These are phyloP conservation scores for Odontarrhena argentea DNA, from an alignment of 345 rosid genomes.

Conservation along the genomic window DNA sequence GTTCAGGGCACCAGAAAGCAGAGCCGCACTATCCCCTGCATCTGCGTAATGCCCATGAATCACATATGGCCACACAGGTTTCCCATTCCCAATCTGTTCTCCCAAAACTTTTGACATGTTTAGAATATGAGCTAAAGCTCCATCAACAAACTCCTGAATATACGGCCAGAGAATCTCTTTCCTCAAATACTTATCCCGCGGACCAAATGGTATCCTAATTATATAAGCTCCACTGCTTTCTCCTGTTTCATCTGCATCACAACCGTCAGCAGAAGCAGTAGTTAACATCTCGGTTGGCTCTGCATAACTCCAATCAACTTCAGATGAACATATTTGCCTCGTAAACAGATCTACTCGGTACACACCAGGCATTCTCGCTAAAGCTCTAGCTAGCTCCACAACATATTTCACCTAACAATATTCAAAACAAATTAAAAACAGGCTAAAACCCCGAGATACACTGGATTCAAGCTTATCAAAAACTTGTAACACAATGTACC, in stretches of 20 bases:
- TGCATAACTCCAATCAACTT: constrained; percentile 97
- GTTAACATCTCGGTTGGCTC: constrained; percentile 98
- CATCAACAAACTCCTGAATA: constrained; percentile 95
- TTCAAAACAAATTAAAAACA: neutral
- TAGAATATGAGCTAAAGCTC: constrained; percentile 83
- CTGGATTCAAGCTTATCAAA: neutral
- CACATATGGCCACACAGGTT: constrained; percentile 94
- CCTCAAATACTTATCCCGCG: constrained; percentile 72
- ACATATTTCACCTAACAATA: constrained; percentile 83
- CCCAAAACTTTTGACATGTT: constrained; percentile 91
- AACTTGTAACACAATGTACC: constrained; percentile 46
- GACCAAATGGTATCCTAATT: constrained; percentile 92
- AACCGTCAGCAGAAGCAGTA: constrained; percentile 57
- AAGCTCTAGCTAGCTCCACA: constrained; percentile 92
- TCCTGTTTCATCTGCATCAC: constrained; percentile 63
- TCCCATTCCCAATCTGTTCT: constrained; percentile 84
- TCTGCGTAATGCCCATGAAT: constrained; percentile 97
- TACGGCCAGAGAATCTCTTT: constrained; percentile 91
- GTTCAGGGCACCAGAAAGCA: constrained; percentile 89
- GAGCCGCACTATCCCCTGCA: constrained; percentile 93
- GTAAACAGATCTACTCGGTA: constrained; percentile 96
- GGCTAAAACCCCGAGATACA: neutral
- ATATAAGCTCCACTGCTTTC: constrained; percentile 97
- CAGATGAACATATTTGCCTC: constrained; percentile 79
- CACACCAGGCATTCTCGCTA: constrained; percentile 96